Evolutionary conservation across 768 basidiomycete species (phyloP).

Genomic region (Pulveroboletus sp.): DNA sequence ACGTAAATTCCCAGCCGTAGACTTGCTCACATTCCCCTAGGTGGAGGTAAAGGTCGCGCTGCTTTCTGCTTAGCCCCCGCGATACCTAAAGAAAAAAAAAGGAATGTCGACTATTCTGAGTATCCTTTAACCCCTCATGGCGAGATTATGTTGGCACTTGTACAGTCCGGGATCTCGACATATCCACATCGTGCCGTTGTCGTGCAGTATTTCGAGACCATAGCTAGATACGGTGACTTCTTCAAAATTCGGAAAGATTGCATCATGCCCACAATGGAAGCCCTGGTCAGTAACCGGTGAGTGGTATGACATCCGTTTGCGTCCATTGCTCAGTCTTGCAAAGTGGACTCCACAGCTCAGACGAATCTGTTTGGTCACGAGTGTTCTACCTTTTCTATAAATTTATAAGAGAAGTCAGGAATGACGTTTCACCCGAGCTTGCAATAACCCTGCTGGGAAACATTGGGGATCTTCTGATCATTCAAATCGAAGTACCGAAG

Average conservation of each 20-base stretch:
- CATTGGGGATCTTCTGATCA: slow-evolving; percentile 70
- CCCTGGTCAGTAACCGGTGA: slow-evolving; percentile 80
- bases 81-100: slow-evolving; percentile 63
- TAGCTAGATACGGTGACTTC: slow-evolving; percentile 90
- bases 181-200: slow-evolving; percentile 83
- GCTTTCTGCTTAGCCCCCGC: slow-evolving; percentile 80
- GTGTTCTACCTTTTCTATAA: slow-evolving; percentile 90
- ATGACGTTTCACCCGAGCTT: slow-evolving; percentile 71
- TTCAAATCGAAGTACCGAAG: slow-evolving; percentile 74
- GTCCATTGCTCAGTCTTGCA: slow-evolving; percentile 2
- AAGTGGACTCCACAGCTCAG: slow-evolving; percentile 83
- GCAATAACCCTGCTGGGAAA: slow-evolving; percentile 65
- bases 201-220: slow-evolving; percentile 90
- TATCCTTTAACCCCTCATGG: slow-evolving; percentile 88
- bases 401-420: slow-evolving; percentile 80
- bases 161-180: slow-evolving; percentile 74
- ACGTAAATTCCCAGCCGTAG: background rate
- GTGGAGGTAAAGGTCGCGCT: slow-evolving; percentile 73
- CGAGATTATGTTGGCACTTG: slow-evolving; percentile 79
- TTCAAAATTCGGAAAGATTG: slow-evolving; percentile 91
- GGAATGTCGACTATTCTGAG: slow-evolving; percentile 64
- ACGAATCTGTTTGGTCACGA: slow-evolving; percentile 64
- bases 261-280: slow-evolving; percentile 81
- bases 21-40: slow-evolving; percentile 31
- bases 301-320: slow-evolving; percentile 21